phyloP scores from a whole-genome alignment of 768 basidiomycete genomes.

The Antrodiella citrinella region DNA sequence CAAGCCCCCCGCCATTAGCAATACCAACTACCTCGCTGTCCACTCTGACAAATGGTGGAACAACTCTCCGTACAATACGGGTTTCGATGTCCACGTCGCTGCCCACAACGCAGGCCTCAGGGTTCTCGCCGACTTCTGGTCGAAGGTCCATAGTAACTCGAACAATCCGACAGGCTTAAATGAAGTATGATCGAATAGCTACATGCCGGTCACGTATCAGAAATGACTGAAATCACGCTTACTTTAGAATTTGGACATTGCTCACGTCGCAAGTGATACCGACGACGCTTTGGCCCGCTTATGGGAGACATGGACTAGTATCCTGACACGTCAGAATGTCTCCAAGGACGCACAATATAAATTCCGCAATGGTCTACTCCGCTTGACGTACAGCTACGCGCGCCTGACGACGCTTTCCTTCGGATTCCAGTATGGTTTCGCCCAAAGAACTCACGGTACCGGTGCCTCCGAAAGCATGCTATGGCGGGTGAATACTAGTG shows the following conservation, averaged over 20 bases:
- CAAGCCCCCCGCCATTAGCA: conserved; percentile 72
- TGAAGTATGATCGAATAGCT: conserved; percentile 43
- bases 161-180: conserved; percentile 68
- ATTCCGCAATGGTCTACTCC: conserved; percentile 19
- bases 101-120: conserved; percentile 71
- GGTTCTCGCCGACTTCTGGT: conserved; percentile 50
- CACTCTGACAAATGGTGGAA: conserved; percentile 68
- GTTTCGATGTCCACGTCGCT: conserved; percentile 77
- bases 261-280: conserved; percentile 52
- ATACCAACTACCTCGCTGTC: conserved; percentile 67
- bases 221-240: background rate
- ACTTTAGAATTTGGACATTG: conserved; percentile 60
- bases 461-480: conserved; percentile 21
- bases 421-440: conserved; percentile 32
- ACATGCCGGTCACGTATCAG: background rate
- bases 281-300: conserved; percentile 59
- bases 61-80: conserved; percentile 58
- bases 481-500: conserved; percentile 13
- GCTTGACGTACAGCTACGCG: conserved; percentile 25
- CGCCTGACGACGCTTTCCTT: conserved; percentile 33
- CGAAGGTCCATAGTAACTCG: conserved; percentile 65
- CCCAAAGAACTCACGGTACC: conserved; percentile 17
- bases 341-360: conserved; percentile 44
- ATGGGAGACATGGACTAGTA: conserved; percentile 46
- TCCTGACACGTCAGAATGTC: conserved; percentile 37